phyloP scores from a whole-genome alignment of 192 early-diverging fungal species.

The Rhizophagus prolifer region DNA sequence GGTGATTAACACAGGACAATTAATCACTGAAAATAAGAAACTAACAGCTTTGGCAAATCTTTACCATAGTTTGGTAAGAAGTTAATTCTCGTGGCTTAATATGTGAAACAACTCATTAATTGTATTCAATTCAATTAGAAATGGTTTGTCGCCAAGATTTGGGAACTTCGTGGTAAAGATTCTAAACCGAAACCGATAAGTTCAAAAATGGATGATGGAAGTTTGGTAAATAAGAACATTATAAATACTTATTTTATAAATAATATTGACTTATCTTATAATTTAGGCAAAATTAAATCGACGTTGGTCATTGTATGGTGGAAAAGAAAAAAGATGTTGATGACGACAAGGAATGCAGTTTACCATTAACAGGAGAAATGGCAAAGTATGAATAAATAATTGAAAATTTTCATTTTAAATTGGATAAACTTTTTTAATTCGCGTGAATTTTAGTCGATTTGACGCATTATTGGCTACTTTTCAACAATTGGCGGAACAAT shows the following conservation, averaged over 20 bases:
- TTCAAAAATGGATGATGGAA: conserved; percentile 27
- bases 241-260: too few species aligned
- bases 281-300: conserved; percentile 24
- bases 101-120: conserved; percentile 34
- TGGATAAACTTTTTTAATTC: neutral
- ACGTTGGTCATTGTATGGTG: conserved; percentile 26
- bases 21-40: conserved; percentile 83
- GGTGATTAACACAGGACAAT: conserved; percentile 71
- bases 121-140: conserved; percentile 42
- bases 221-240: conserved; percentile 20
- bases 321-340: conserved; percentile 20
- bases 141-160: conserved; percentile 63
- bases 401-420: neutral
- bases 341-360: conserved; percentile 34
- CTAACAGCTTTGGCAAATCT: conserved; percentile 70
- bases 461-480: conserved; percentile 60
- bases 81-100: conserved; percentile 37
- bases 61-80: conserved; percentile 77
- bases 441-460: conserved; percentile 41
- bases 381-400: conserved; percentile 30
- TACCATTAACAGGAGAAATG: conserved; percentile 51
- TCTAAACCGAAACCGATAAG: neutral
- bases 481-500: conserved; percentile 73
- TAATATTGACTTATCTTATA: too few species aligned
- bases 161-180: conserved; percentile 43